Conservation (phyloP, 345 rosid genomes). For the Dimocarpus longan region DNA sequence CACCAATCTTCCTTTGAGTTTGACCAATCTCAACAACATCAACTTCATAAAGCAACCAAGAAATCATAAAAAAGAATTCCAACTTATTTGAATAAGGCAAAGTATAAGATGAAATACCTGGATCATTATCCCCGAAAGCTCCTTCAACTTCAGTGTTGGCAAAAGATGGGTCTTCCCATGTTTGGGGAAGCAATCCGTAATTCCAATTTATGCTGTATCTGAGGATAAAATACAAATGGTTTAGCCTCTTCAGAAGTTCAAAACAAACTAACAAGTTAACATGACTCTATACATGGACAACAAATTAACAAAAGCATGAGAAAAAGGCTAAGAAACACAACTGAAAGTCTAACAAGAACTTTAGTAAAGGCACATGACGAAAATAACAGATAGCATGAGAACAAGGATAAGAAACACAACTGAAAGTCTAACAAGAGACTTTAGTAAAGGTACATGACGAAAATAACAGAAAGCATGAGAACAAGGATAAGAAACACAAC, state of each 20-base stretch:
- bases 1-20: conserved; percentile 63
- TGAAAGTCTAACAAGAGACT: not conserved
- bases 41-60: conserved; percentile 43
- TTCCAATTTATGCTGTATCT: conserved; percentile 97
- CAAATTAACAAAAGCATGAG: not conserved
- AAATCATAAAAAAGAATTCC: not conserved
- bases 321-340: not conserved
- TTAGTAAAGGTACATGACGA: not conserved
- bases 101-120: conserved; percentile 45
- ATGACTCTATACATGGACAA: conserved; percentile 4
- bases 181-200: conserved; percentile 96
- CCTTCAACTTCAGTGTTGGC: conserved; percentile 88
- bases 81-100: not conserved
- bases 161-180: conserved; percentile 97
- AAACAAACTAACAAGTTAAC: not conserved
- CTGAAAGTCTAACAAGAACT: not conserved
- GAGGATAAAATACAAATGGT: conserved; percentile 9
- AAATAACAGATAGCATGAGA: not conserved
- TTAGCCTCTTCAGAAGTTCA: not conserved
- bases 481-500: not conserved
- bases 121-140: conserved; percentile 94
- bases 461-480: not conserved
- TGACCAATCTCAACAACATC: conserved; percentile 98
- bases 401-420: not conserved
- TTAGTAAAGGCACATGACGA: not conserved